Evolutionary conservation across 768 basidiomycete genomes (phyloP).

Genomic region (Mycena leptocephala): DNA sequence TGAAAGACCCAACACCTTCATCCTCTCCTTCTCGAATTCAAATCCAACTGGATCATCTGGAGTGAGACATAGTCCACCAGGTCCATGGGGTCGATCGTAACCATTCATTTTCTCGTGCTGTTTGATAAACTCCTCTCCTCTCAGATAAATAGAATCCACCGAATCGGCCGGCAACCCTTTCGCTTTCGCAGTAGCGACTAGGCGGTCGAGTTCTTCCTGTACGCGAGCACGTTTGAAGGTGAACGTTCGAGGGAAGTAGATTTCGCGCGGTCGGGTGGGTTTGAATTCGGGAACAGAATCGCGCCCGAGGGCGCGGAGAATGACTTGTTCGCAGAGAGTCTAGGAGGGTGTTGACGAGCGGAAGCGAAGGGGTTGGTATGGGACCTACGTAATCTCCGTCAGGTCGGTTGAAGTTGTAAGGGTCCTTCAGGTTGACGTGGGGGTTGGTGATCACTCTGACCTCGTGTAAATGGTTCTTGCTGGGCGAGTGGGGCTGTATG

Average conservation of each 20-base stretch:
- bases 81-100: slow-evolving; percentile 32
- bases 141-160: slow-evolving; percentile 29
- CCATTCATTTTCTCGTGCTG: slow-evolving; percentile 32
- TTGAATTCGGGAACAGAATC: slow-evolving; percentile 24
- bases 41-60: slow-evolving; percentile 29
- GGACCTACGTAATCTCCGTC: slow-evolving; percentile 24
- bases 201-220: slow-evolving; percentile 24
- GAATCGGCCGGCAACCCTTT: slow-evolving; percentile 26
- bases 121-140: slow-evolving; percentile 22
- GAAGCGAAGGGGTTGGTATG: slow-evolving; percentile 3
- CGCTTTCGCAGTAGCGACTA: slow-evolving; percentile 16
- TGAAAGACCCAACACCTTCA: slow-evolving; percentile 24
- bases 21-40: slow-evolving; percentile 33
- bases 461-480: slow-evolving; percentile 27
- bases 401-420: slow-evolving; percentile 26
- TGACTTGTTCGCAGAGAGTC: slow-evolving; percentile 32
- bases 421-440: slow-evolving; percentile 30
- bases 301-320: slow-evolving; percentile 30
- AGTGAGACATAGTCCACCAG: slow-evolving; percentile 29
- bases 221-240: slow-evolving; percentile 29
- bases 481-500: slow-evolving; percentile 25
- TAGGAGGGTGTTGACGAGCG: background rate
- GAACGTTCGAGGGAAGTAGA: slow-evolving; percentile 30
- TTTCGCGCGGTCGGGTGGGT: slow-evolving; percentile 23
- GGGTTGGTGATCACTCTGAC: slow-evolving; percentile 29